Percentiles rank a stretch among this genome's conserved stretches.
Evolutionary conservation across 345 rosid genomes (phyloP).

Genomic region (Xanthoceras sorbifolium): DNA sequence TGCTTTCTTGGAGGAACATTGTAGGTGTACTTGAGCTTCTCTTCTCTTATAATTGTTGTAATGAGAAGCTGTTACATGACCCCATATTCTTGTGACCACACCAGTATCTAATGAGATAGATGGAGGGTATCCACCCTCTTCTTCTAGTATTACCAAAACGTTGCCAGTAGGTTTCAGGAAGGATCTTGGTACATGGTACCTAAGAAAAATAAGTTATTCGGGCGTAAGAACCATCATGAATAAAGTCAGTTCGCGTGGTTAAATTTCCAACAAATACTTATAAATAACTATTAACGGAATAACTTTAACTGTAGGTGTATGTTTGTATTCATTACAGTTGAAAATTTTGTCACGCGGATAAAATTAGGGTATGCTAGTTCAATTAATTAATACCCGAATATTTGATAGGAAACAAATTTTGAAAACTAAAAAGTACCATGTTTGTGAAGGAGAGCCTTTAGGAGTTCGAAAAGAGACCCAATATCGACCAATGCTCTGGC

Average conservation of each 20-base stretch:
- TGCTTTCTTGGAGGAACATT: background rate
- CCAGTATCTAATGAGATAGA: background rate
- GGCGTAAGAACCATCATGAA: background rate
- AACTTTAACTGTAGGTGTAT: too few relatives aligned
- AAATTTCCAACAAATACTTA: too few relatives aligned
- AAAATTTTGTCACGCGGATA: too few relatives aligned
- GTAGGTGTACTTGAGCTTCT: conserved; percentile 5
- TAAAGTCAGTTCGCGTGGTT: background rate
- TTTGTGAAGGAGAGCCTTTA: background rate
- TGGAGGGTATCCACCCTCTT: conserved; percentile 15
- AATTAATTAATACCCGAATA: too few relatives aligned
- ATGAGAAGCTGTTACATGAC: conserved; percentile 3
- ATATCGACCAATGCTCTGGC: conserved; percentile 50
- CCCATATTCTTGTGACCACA: background rate
- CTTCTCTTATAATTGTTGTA: too few relatives aligned
- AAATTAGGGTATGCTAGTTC: too few relatives aligned
- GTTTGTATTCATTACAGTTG: too few relatives aligned
- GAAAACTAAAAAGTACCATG: background rate
- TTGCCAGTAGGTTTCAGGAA: conserved; percentile 10
- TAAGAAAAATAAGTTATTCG: background rate
- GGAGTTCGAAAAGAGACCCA: background rate
- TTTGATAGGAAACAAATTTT: background rate
- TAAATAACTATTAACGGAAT: too few relatives aligned
- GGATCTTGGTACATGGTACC: conserved; percentile 20
- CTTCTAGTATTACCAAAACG: conserved; percentile 12